Conservation (phyloP, 2,329 filamentous ascomycete species). For the Diaporthe nobilis region DNA sequence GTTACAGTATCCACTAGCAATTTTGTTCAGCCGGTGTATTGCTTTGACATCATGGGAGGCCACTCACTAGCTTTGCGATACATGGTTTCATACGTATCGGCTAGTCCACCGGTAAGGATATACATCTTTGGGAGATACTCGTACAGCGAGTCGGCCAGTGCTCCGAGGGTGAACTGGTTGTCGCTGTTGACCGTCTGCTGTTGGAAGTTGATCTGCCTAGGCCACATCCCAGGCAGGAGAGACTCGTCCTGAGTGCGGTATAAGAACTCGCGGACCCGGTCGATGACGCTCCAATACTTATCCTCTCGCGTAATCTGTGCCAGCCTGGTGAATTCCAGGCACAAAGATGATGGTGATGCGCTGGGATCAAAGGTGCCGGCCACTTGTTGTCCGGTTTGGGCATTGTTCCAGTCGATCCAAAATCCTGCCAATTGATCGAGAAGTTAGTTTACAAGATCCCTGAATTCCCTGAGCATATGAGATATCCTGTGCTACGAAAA, state of each 20-base stretch:
- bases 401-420: constrained; percentile 67
- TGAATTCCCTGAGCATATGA: too few species aligned
- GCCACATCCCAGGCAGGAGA: constrained; percentile 6
- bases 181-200: constrained; percentile 49
- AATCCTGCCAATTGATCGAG: constrained; percentile 49
- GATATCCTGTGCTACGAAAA: background rate
- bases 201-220: constrained; percentile 43
- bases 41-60: constrained; percentile 48
- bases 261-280: constrained; percentile 56
- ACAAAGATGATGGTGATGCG: constrained; percentile 69
- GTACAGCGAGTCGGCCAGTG: constrained; percentile 57
- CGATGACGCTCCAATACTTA: constrained; percentile 83
- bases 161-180: constrained; percentile 58
- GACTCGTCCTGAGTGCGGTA: background rate
- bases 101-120: constrained; percentile 72
- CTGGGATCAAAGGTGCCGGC: constrained; percentile 55
- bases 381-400: constrained; percentile 51
- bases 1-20: constrained; percentile 48
- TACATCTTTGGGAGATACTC: constrained; percentile 61
- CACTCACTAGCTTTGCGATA: constrained; percentile 70
- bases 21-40: background rate
- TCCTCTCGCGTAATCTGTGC: constrained; percentile 77
- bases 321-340: constrained; percentile 79
- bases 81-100: constrained; percentile 71
- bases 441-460: background rate